Base-by-base conservation (phyloP, 2,329 filamentous ascomycete species). In the Fusarium ramigenum region DNA sequence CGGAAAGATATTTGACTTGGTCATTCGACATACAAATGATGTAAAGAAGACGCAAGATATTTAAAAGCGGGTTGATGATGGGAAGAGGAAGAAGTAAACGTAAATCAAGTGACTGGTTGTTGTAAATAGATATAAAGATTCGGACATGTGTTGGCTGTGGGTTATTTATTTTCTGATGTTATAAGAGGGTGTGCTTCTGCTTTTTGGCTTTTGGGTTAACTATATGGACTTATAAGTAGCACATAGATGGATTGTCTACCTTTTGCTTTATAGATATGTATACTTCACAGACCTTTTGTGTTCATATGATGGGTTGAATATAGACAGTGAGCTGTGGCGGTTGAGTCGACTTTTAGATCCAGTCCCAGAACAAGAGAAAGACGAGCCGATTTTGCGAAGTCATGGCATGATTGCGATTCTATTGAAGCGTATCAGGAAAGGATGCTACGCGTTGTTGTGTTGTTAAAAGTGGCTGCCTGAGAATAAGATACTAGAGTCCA, bases 201-300 rank as follows among this genome's bases (percentile, higher is more conserved):
- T 37, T 37, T 37, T 15, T 34, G 14, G 37, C 19, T 39, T 39
- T 21, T 21, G 4, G 11, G 19, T 21, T 21, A 8, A 39, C 7
- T 21, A 21, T 39, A 39, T 5, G 21, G 37, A 12, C 11, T 21
- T 21, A 39, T 10, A 39, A 7, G 1, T 7, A 14, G 11, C 4
- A 40, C 4, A 8, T 12, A 21, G 19, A 40, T 40, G 6, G 11
- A 40, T 21, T 40, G 7, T 21, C 7, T 0, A 1, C 11, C 0
- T 21, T 40, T 40, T 40, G 19, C 37, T 40, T 40, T 40, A 21
- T 14, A 21, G 21, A 40, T 21, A 14, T 2, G 0, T 8, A 21
- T 40, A 8, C 7, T 5, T 9, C 14, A 19, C 11, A 14, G 11
- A 11, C 19, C 21, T 39, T 39, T 7, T 39, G 7, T 21, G 7